phyloP scores from a whole-genome alignment of 2,329 filamentous ascomycete genomes.

The Botrytis squamosa region DNA sequence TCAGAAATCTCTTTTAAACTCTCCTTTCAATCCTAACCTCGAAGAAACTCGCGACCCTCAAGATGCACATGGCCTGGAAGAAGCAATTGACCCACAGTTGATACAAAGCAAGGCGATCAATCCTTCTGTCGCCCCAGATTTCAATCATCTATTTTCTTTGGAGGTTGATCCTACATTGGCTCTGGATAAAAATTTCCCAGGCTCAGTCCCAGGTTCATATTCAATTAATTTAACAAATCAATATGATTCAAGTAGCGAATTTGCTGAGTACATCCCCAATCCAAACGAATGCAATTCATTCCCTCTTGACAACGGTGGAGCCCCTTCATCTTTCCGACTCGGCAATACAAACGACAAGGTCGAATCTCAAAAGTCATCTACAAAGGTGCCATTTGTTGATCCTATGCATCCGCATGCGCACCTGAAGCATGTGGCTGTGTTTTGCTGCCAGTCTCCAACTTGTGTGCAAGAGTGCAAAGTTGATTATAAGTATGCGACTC shows the following conservation, averaged over 20 bases:
- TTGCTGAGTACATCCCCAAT: background rate
- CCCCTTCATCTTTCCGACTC: background rate
- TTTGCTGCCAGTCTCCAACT: background rate
- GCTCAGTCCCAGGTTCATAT: background rate
- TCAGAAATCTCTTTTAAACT: background rate
- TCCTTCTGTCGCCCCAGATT: no score
- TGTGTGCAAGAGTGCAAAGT: background rate
- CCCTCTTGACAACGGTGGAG: background rate
- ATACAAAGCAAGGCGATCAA: background rate
- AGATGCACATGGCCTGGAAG: background rate
- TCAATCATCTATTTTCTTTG: background rate
- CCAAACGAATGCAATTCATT: background rate
- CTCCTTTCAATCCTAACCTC: background rate
- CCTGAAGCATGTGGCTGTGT: background rate
- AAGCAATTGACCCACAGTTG: background rate
- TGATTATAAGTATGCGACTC: background rate
- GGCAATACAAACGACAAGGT: no score
- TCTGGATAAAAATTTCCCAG: background rate
- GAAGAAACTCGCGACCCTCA: background rate
- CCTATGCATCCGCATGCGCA: background rate
- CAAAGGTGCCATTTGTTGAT: background rate
- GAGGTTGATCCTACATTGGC: background rate
- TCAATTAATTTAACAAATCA: background rate
- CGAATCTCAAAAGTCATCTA: background rate
- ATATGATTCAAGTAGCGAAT: no score